phyloP scores from a whole-genome alignment of 106 monocot species.

The Iris macrosiphon region DNA sequence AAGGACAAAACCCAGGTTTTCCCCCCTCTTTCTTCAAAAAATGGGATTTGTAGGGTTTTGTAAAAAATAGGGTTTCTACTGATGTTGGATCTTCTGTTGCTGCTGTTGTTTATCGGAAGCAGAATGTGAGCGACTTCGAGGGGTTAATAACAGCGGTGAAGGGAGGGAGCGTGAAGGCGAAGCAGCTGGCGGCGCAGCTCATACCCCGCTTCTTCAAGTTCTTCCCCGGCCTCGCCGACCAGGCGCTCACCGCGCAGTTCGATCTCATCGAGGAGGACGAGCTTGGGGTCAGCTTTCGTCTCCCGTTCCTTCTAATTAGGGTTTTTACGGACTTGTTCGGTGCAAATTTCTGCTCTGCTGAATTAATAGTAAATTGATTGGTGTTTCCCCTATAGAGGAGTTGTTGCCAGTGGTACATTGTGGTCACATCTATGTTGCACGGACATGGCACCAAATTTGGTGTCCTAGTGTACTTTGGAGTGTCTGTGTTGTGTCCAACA shows the following conservation, averaged over 20 bases:
- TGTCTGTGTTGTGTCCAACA: too few species aligned
- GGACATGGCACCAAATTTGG: too few species aligned
- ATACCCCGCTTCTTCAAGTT: slow-evolving; percentile 92
- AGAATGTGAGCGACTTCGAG: slow-evolving; percentile 88
- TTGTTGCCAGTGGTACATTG: too few species aligned
- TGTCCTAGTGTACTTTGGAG: too few species aligned
- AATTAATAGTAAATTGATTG: too few species aligned
- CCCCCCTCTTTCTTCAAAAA: slow-evolving; percentile 1
- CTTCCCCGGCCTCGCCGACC: slow-evolving; percentile 61
- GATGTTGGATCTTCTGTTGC: background rate
- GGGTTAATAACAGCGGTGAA: slow-evolving; percentile 77
- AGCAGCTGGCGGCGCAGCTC: slow-evolving; percentile 97
- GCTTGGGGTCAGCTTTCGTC: slow-evolving; percentile 47
- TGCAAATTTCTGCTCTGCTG: too few species aligned
- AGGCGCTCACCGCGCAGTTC: slow-evolving; percentile 70
- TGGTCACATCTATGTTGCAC: too few species aligned
- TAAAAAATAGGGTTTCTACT: slow-evolving; percentile 3
- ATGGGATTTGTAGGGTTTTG: slow-evolving; percentile 4
- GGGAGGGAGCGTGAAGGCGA: slow-evolving; percentile 75
- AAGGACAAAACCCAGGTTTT: slow-evolving; percentile 82
- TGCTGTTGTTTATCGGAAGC: slow-evolving; percentile 1
- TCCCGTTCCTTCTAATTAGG: background rate
- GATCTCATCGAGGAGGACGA: slow-evolving; percentile 87
- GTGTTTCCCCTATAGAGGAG: too few species aligned
- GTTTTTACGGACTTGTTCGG: too few species aligned